phyloP scores from a whole-genome alignment of 2,329 filamentous ascomycete genomes.

The Cytospora piceicola region DNA sequence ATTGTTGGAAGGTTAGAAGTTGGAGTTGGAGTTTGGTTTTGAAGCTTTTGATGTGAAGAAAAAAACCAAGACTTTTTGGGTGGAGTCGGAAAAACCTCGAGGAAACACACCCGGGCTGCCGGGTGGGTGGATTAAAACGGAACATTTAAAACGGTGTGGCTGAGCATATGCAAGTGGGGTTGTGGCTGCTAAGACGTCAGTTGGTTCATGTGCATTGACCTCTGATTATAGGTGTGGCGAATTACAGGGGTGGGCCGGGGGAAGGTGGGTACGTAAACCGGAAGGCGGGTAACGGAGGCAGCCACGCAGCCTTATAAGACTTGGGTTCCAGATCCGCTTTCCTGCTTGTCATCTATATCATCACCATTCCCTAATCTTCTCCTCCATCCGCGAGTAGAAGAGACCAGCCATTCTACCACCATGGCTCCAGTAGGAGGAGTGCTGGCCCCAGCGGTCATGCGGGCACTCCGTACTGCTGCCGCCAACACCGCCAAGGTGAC shows the following conservation, averaged over 20 bases:
- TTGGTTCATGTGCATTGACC: background rate
- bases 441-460: slow-evolving; percentile 60
- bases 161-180: background rate
- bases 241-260: slow-evolving; percentile 7
- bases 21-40: background rate
- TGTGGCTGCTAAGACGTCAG: background rate
- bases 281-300: background rate
- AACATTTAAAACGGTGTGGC: background rate
- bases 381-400: slow-evolving; percentile 29
- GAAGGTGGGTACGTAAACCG: slow-evolving; percentile 2
- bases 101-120: background rate
- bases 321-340: background rate
- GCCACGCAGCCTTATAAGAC: slow-evolving; percentile 21
- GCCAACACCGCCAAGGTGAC: slow-evolving; percentile 48
- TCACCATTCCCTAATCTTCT: slow-evolving; percentile 2
- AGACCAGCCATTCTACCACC: slow-evolving; percentile 36
- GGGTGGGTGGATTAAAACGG: background rate
- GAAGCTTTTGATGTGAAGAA: slow-evolving; percentile 17
- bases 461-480: slow-evolving; percentile 57
- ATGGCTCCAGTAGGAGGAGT: slow-evolving; percentile 63
- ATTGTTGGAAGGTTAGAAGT: background rate
- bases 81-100: slow-evolving; percentile 27
- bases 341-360: slow-evolving; percentile 5
- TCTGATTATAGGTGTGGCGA: slow-evolving; percentile 18
- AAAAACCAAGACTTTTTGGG: slow-evolving; percentile 17